phyloP scores from a whole-genome alignment of 2,329 filamentous ascomycete genomes.

The Ophiosphaerella herpotricha region DNA sequence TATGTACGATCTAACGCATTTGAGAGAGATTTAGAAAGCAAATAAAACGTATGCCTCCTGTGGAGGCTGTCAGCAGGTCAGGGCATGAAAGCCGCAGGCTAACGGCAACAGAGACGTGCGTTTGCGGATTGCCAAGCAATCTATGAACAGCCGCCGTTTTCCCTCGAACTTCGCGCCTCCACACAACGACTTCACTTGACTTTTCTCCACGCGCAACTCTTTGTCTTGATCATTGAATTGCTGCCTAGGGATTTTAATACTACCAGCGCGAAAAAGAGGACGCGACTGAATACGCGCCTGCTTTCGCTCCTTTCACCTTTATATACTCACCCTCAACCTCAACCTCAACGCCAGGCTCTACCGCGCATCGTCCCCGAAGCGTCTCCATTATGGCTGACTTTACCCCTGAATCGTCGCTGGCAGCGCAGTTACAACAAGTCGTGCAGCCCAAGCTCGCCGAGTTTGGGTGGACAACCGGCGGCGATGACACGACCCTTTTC shows the following conservation, averaged over 20 bases:
- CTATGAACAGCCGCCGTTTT: not conserved
- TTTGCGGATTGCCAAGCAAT: not conserved
- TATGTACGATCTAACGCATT: too few species aligned
- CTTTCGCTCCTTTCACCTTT: conserved; percentile 20
- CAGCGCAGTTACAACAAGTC: conserved; percentile 77
- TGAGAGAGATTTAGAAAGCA: too few species aligned
- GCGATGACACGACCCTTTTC: conserved; percentile 79
- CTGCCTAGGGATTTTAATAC: not conserved
- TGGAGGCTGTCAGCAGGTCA: too few species aligned
- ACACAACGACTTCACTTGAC: conserved; percentile 8
- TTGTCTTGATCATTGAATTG: not conserved
- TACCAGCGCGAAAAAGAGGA: conserved; percentile 4
- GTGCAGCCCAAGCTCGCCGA: conserved; percentile 92
- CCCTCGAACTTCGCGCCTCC: not conserved
- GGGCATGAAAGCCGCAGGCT: too few species aligned
- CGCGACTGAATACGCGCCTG: conserved; percentile 28
- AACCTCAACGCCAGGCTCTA: conserved; percentile 17
- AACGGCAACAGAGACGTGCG: not conserved
- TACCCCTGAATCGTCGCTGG: conserved; percentile 77
- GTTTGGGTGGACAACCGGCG: conserved; percentile 85
- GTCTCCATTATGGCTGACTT: conserved; percentile 72
- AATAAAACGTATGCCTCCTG: too few species aligned
- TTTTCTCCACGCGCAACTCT: not conserved
- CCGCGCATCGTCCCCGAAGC: conserved; percentile 10
- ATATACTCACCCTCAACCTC: conserved; percentile 6